Evolutionary conservation across 148 eudicot genomes (phyloP).

Genomic region (Amaranthus cruentus): DNA sequence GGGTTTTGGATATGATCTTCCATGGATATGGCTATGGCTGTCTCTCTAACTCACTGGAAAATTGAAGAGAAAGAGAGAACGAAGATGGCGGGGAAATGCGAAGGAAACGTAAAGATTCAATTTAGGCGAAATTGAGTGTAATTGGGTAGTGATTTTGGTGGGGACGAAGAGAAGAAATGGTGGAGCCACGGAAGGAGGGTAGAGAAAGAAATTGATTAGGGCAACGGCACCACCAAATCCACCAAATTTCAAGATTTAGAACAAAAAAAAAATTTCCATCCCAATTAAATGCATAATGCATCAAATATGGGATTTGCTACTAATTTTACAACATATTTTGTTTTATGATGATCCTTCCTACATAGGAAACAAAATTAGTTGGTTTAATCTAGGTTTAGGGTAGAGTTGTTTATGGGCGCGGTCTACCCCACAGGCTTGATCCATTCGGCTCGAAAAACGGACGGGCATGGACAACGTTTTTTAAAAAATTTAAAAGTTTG

Average conservation of each 20-base stretch:
- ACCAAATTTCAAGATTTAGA: not conserved
- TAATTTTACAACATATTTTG: too few species aligned
- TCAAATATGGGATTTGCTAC: not conserved
- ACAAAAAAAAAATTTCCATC: not conserved
- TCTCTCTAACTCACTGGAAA: not conserved
- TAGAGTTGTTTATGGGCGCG: too few species aligned
- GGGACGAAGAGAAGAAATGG: not conserved
- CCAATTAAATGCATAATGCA: not conserved
- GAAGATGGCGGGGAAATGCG: slow-evolving; percentile 13
- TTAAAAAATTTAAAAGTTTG: too few species aligned
- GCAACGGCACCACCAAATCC: slow-evolving; percentile 9
- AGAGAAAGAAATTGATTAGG: slow-evolving; percentile 1
- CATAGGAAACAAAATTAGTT: too few species aligned
- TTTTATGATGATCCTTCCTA: too few species aligned
- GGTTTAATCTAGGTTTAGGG: too few species aligned
- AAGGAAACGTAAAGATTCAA: not conserved
- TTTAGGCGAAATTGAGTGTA: not conserved
- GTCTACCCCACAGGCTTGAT: too few species aligned
- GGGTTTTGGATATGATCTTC: slow-evolving; percentile 29
- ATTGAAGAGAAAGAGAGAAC: slow-evolving; percentile 11
- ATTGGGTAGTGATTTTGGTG: not conserved
- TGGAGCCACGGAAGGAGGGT: slow-evolving; percentile 17
- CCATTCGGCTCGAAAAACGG: too few species aligned
- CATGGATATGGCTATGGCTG: slow-evolving; percentile 16
- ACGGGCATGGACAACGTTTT: too few species aligned